Evolutionary conservation across 441 rosid species (phyloP), one percentile per base, ranked within the genome.

Genomic region (Melastoma candidum): DNA sequence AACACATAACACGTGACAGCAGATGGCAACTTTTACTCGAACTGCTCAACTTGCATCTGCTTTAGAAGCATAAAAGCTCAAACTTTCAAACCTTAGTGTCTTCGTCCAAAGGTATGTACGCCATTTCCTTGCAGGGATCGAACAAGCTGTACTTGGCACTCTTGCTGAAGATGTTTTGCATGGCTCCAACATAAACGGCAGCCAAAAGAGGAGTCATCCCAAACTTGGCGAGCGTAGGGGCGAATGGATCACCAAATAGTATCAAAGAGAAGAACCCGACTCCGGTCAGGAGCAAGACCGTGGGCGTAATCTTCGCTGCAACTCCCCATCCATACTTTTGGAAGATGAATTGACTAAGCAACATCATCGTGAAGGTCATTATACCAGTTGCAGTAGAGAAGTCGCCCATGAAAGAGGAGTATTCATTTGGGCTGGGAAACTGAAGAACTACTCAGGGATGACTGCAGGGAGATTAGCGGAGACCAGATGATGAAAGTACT

Each of bases 91-190:
- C 98, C 98, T 88, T 92, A 45, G 98, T 92, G 70, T 88, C 95
- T 68, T 92, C 98, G 7, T 92, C 97, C 60, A 92, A 61, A 4
- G 95, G 98, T 62, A 92, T 92, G 54, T 92, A 92, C 0, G 98
- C 97, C 98, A 92, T 92, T 65, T 92, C 98, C 73, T 92, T 85
- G 79, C 98, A 92, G 45, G 98, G 97, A 58, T 93, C 98, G 39
- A 93, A 93, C 67, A 93, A 74, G 54, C 97, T 93, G 80, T 93
- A 93, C 61, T 93, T 93, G 66, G 98, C 98, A 47, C 98, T 92
- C 86, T 92, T 88, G 79, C 98, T 88, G 84, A 92, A 92, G 65
- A 92, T 88, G 68, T 92, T 92, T 76, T 92, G 98, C 74, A 88
- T 17, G 11, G 98, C 98, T 57, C 98, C 98, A 1, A 92, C 97